These are phyloP conservation scores for Rhodotorula toruloides DNA, from an alignment of 768 basidiomycete genomes.

Conservation along the genomic window DNA sequence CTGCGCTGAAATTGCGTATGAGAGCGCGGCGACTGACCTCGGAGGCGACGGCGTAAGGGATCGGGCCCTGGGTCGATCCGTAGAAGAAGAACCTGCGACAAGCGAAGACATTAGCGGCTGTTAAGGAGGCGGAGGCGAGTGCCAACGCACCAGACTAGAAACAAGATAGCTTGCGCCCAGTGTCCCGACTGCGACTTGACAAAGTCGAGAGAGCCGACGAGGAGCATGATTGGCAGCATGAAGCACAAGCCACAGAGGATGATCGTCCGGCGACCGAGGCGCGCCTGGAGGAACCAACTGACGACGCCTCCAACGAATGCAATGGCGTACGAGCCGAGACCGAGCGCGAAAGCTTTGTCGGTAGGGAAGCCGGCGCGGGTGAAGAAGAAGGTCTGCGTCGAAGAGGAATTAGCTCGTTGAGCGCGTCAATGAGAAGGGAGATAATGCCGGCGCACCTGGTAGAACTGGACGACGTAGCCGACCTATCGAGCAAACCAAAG, in stretches of 20 bases:
- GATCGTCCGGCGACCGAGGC: not conserved
- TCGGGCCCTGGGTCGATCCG: not conserved
- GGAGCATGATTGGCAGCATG: not conserved
- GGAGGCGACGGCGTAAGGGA: not conserved
- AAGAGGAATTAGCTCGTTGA: not conserved
- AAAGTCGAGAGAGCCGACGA: not conserved
- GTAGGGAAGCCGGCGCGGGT: not conserved
- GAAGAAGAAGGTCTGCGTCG: not conserved
- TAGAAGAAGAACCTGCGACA: not conserved
- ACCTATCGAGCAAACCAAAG: not conserved
- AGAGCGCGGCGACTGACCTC: not conserved
- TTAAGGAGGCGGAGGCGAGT: too few species aligned
- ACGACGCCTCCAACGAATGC: not conserved
- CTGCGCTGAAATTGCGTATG: not conserved
- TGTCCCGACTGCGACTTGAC: not conserved
- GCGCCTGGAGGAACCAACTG: not conserved
- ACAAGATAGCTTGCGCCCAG: not conserved
- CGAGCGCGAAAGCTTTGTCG: not conserved
- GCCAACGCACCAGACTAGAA: not conserved
- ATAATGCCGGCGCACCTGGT: too few species aligned
- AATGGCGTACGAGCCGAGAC: not conserved
- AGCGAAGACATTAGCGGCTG: not conserved
- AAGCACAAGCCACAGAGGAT: not conserved
- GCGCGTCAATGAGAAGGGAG: not conserved
- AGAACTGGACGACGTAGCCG: not conserved